Base-by-base conservation (phyloP, 768 basidiomycete species). In the Mycena kentingensis region DNA sequence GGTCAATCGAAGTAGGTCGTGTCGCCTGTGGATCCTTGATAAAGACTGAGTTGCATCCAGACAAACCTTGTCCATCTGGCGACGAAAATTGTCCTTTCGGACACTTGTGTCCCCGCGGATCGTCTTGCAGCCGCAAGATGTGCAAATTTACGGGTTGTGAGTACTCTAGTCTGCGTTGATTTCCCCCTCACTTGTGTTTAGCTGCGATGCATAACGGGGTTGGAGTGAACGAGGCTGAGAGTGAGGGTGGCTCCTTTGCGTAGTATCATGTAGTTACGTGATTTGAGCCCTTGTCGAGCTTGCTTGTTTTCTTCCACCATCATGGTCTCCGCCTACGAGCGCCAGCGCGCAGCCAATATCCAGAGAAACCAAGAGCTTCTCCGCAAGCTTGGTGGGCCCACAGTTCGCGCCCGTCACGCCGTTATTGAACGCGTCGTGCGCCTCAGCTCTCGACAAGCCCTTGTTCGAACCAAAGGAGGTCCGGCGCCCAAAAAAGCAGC, bases 371-470 rank as follows among this genome's bases (percentile, higher is more conserved):
- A 51, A 42, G 39, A 38, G 6, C 34, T 58, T 1, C 24, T 58
- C 21, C 28, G 3, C 3, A 10, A 26, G 24, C 8, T 58, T 26
- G 57, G 57, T 58, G 26, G 11, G 43, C 13, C 24, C 25, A 38
- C 3, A 26, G 16, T 12, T 22, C 16, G 21, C 6, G 66, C 67
- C 31, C n/a, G 15, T 51, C n/a, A 3, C 22, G 31, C 12, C 28
- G 12, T 28, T 12, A 16, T 47, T 42, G 16, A 32, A 47, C 16
- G 52, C 27, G 42, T 43, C n/a, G 46, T 43, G n/a, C n/a, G n/a
- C n/a, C 34, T 62, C 85, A 7, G 79, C 73, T 0, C 66, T 87
- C 2, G 74, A 77, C 44, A 74, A 72, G 47, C 80, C 81, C 21
- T 46, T 67, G 2, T 69, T 75, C 19, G 82, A 81, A 54, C 79